These are phyloP conservation scores for Talaromyces borbonicus DNA, from an alignment of 495 filamentous ascomycete species.

Conservation along the genomic window DNA sequence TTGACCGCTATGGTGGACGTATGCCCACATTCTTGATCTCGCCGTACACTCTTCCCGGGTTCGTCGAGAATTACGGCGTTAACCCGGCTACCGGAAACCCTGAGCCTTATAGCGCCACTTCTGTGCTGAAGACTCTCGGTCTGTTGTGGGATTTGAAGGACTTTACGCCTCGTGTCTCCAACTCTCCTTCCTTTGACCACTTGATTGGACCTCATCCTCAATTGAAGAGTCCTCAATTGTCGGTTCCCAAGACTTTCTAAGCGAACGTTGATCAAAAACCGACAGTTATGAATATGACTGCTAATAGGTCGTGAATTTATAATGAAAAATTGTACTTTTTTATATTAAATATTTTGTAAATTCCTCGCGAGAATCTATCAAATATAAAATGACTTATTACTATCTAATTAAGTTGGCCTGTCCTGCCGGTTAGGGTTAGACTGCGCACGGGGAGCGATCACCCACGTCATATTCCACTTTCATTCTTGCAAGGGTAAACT, in stretches of 20 bases:
- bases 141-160: slow-evolving; percentile 37
- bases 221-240: slow-evolving; percentile 2
- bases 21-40: slow-evolving; percentile 42
- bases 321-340: no score
- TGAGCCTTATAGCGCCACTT: slow-evolving; percentile 30
- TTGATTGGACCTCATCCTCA: slow-evolving; percentile 15
- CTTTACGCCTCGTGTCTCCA: slow-evolving; percentile 29
- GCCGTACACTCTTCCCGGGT: slow-evolving; percentile 33
- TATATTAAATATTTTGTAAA: no score
- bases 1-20: slow-evolving; percentile 39
- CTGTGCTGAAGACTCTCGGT: slow-evolving; percentile 29
- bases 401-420: no score
- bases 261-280: background rate
- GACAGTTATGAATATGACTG: no score
- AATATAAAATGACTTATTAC: no score
- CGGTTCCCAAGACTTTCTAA: slow-evolving; percentile 7
- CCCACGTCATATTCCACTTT: slow-evolving; percentile 4
- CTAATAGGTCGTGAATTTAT: no score
- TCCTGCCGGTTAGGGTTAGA: background rate
- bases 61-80: slow-evolving; percentile 37
- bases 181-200: slow-evolving; percentile 33
- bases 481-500: no score
- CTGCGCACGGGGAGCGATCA: background rate
- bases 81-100: slow-evolving; percentile 20
- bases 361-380: background rate